Base-by-base conservation (phyloP, 2,329 filamentous ascomycete genomes). In the Microdochium paspali region DNA sequence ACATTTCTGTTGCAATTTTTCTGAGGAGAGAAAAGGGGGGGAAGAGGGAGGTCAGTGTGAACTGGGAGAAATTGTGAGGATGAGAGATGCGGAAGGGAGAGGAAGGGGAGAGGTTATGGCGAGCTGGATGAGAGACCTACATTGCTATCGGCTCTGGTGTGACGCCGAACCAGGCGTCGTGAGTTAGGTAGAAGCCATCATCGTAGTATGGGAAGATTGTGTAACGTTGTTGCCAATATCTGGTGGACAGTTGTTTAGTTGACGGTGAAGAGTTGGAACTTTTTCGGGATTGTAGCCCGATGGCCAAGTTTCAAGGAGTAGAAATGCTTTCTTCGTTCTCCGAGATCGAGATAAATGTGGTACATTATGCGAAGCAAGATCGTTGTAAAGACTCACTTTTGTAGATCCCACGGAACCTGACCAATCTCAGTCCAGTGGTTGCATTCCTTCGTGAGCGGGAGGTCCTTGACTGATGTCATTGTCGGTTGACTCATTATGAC, bases 161-260 rank as follows among this genome's bases (percentile, higher is more conserved):
- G 7, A 97, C 90, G 47, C 90, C 93, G 63, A 93, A 98, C 93
- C 93, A 98, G 47, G 90, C 86, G 67, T 91, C 85, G 62, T 95
- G 84, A 0, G 94, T 98, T 74, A 98, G 81, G 72, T 82, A 85
- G 54, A 98, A 78, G 47, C 90, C 91, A 49, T 90, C 77, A 62
- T 96, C 85, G 62, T 96, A 98, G 56, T 77, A 77, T 15, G 84
- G 84, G 67, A 95, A 98, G 54, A 98, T 87, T 46, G 82, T 84
- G 64, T 93, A 84, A 50, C 93, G 80, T 60, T 97, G 90, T 15
- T 84, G 76, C 80, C 88, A 98, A 67, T 98, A 98, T 63, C 90
- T 94, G 44, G 2, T 26, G 39, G 23, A 20, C 5, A n/a, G 18
- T 12, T 25, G 26, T 44, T 7, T 2, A 9, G 18, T 2, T 2